Evolutionary conservation across 2,329 filamentous ascomycete species (phyloP).

Genomic region (Zopfia rhizophila): DNA sequence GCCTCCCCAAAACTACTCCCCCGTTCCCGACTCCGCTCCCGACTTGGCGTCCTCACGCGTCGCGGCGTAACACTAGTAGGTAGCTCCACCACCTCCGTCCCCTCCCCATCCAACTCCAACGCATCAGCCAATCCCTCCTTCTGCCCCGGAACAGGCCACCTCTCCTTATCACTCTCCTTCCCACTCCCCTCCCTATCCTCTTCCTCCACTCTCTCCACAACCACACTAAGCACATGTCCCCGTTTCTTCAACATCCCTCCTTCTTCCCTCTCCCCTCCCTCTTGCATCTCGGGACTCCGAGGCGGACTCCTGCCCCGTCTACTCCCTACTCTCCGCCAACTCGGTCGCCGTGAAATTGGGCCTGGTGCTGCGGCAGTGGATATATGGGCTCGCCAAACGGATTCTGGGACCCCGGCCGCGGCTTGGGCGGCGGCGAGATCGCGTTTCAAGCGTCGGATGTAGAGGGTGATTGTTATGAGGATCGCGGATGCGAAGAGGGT

Average conservation of each 20-base stretch:
- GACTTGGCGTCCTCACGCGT: constrained; percentile 27
- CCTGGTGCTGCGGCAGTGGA: constrained; percentile 8
- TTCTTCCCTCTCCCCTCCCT: constrained; percentile 7
- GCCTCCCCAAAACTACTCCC: constrained; percentile 18
- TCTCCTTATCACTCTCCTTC: constrained; percentile 16
- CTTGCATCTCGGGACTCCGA: constrained; percentile 15
- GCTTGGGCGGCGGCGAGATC: constrained; percentile 30
- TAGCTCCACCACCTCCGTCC: constrained; percentile 30
- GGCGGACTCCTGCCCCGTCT: constrained; percentile 15
- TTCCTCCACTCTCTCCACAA: constrained; percentile 32
- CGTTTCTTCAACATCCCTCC: constrained; percentile 29
- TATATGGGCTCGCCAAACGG: constrained; percentile 18
- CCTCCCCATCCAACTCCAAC: constrained; percentile 35
- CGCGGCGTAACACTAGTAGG: constrained; percentile 34
- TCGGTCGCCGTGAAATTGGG: constrained; percentile 6
- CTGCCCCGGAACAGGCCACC: constrained; percentile 39
- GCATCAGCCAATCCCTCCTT: constrained; percentile 34
- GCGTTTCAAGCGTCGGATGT: constrained; percentile 38
- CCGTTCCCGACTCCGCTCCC: constrained; percentile 21
- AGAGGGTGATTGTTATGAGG: constrained; percentile 29
- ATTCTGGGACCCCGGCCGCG: constrained; percentile 26
- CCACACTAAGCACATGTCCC: constrained; percentile 32
- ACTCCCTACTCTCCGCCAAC: constrained; percentile 1
- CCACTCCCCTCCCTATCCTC: constrained; percentile 22
- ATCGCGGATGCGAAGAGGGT: constrained; percentile 22